phyloP scores from a whole-genome alignment of 108 stramenopile species.

The Pseudonitzschia delicatissima region DNA sequence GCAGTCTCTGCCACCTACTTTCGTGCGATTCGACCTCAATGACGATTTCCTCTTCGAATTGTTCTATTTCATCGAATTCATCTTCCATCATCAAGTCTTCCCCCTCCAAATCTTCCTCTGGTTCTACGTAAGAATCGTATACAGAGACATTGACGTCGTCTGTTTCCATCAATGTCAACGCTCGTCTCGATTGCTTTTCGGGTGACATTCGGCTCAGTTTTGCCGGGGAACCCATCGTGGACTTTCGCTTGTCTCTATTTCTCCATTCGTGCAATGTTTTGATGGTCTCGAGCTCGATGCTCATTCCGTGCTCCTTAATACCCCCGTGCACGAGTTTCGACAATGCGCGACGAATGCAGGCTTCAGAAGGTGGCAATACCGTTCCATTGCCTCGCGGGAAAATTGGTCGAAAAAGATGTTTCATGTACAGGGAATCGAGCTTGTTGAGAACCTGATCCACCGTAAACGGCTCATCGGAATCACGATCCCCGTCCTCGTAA shows the following conservation, averaged over 20 bases:
- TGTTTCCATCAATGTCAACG: not conserved
- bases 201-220: slow-evolving; percentile 1
- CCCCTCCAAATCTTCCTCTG: slow-evolving; percentile 17
- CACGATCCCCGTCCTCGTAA: not conserved
- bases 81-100: slow-evolving; percentile 13
- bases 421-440: slow-evolving; percentile 35
- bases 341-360: slow-evolving; percentile 34
- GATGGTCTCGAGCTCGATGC: slow-evolving; percentile 45
- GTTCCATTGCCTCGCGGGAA: slow-evolving; percentile 44
- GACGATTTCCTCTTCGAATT: slow-evolving; percentile 17
- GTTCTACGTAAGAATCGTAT: slow-evolving; percentile 33
- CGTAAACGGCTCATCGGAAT: not conserved
- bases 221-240: slow-evolving; percentile 1
- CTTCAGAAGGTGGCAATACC: slow-evolving; percentile 30
- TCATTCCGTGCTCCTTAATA: slow-evolving; percentile 22
- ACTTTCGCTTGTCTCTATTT: slow-evolving; percentile 20
- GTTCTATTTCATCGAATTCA: slow-evolving; percentile 17
- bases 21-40: slow-evolving; percentile 36
- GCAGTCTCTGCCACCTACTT: slow-evolving; percentile 37
- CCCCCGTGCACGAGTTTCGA: slow-evolving; percentile 28
- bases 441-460: slow-evolving; percentile 32
- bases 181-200: not conserved
- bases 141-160: slow-evolving; percentile 14
- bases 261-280: slow-evolving; percentile 47
- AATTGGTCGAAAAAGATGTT: slow-evolving; percentile 44